Evolutionary conservation across 345 rosid genomes (phyloP), one percentile per base, ranked within the genome.

Genomic region (Abelmoschus esculentus): DNA sequence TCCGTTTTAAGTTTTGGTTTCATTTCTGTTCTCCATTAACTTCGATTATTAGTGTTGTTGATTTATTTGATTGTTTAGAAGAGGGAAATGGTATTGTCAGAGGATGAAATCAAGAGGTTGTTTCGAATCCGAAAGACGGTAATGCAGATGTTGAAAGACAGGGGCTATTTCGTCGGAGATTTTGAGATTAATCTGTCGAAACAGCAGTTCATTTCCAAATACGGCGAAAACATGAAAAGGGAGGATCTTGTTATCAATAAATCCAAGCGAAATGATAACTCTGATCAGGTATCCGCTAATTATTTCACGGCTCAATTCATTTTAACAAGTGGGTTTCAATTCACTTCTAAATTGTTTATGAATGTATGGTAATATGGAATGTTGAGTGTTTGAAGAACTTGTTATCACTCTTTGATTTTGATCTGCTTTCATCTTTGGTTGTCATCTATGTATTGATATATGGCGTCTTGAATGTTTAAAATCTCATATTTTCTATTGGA

Each of bases 241-340:
- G 99, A 95, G 72, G 93, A 91, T 79, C 96, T 86, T n/a, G 82
- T 84, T 47, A 83, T 89, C 74, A 84, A 80, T 72, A 90, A 85
- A 67, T 67, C 79, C 2, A 86, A 85, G 81, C 78, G 88, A 32
- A 84, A 74, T 7, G 83, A 87, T 70, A 75, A 75, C 77, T 78
- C 79, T 6, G 93, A 88, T 76, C 89, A 87, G 96, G 98, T 91
- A 70, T 38, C 18, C 42, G 19, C 10, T 26, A 6, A 65, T 22
- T 28, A 2, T 40, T n/a, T 19, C 58, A 17, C 42, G 15, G 7
- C 40, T 60, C 12, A 60, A 32, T 38, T 38, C 12, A 4, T 11
- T 7, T 3, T 59, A 59, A 36, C 49, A 36, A 18, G 8, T 44
- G 8, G 15, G 54, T 44, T 64, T 19, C 11, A 64, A 42, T 7